Evolutionary conservation across 129 eudicot species (phyloP).

Genomic region (Artemisia argyi): DNA sequence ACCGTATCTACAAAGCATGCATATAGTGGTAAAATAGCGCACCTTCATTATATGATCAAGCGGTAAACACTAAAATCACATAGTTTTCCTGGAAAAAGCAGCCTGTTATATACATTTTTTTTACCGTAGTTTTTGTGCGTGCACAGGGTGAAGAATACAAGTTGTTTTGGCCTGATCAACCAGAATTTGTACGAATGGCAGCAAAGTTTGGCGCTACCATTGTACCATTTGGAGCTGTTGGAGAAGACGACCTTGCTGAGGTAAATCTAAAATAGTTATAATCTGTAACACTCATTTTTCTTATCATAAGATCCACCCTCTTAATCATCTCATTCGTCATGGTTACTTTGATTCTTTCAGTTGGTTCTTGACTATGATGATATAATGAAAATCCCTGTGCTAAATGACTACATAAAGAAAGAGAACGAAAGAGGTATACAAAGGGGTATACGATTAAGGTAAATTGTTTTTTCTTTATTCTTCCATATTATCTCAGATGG

Average conservation of each 20-base stretch:
- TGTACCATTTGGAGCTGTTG: slow-evolving; percentile 77
- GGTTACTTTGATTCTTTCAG: slow-evolving; percentile 40
- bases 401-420: slow-evolving; percentile 40
- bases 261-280: slow-evolving; percentile 19
- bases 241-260: slow-evolving; percentile 65
- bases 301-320: background rate
- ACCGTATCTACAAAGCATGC: no score
- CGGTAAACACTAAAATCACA: no score
- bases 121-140: background rate
- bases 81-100: background rate
- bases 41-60: no score
- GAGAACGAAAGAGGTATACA: slow-evolving; percentile 32
- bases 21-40: no score
- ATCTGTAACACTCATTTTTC: slow-evolving; percentile 4
- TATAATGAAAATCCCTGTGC: slow-evolving; percentile 62
- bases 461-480: slow-evolving; percentile 11
- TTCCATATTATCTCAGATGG: background rate
- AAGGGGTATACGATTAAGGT: slow-evolving; percentile 57
- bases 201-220: slow-evolving; percentile 70
- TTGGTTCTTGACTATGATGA: slow-evolving; percentile 84
- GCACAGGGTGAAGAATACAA: slow-evolving; percentile 61
- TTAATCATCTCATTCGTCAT: slow-evolving; percentile 1
- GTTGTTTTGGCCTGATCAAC: slow-evolving; percentile 77
- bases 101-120: background rate
- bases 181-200: slow-evolving; percentile 85